Percentiles rank a stretch among this genome's conserved stretches.
phyloP scores from a whole-genome alignment of 176 grass and related monocot species.

The Dendrocalamus sinicus region DNA sequence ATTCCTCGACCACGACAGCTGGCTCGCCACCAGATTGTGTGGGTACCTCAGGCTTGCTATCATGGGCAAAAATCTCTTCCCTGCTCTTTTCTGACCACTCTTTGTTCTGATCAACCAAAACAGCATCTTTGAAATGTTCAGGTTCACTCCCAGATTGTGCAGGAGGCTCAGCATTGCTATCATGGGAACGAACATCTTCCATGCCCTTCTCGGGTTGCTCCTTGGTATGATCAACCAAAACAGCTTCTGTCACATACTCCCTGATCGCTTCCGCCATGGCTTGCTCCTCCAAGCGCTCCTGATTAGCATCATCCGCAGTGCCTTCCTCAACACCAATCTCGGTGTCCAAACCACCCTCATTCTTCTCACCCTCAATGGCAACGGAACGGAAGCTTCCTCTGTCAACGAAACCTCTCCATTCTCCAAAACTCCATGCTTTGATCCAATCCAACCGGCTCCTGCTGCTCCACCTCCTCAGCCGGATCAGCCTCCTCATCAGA shows the following conservation, averaged over 20 bases:
- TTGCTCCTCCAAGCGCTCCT: conserved; percentile 30
- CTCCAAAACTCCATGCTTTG: not conserved
- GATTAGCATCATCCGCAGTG: not conserved
- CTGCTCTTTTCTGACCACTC: conserved; percentile 13
- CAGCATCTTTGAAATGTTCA: conserved; percentile 20
- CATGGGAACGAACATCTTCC: not conserved
- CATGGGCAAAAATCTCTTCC: conserved; percentile 4
- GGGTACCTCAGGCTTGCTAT: not conserved
- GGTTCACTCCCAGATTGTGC: conserved; percentile 34
- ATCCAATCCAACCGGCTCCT: conserved; percentile 19
- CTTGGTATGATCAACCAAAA: conserved; percentile 27
- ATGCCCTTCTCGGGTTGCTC: conserved; percentile 10
- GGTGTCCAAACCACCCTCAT: not conserved
- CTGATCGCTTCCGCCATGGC: conserved; percentile 37
- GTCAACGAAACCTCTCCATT: not conserved
- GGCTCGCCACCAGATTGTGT: conserved; percentile 47
- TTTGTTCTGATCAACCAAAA: conserved; percentile 19
- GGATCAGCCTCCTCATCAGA: conserved; percentile 23
- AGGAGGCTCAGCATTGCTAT: conserved; percentile 2
- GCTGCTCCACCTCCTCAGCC: conserved; percentile 26
- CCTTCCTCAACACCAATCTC: conserved; percentile 24
- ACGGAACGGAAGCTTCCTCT: not conserved
- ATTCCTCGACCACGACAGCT: conserved; percentile 60
- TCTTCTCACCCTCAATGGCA: not conserved
- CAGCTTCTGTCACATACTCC: conserved; percentile 41